Evolutionary conservation across 805 yeast species (phyloP), one percentile per base, ranked within the genome.

Genomic region (Candida boleticola): DNA sequence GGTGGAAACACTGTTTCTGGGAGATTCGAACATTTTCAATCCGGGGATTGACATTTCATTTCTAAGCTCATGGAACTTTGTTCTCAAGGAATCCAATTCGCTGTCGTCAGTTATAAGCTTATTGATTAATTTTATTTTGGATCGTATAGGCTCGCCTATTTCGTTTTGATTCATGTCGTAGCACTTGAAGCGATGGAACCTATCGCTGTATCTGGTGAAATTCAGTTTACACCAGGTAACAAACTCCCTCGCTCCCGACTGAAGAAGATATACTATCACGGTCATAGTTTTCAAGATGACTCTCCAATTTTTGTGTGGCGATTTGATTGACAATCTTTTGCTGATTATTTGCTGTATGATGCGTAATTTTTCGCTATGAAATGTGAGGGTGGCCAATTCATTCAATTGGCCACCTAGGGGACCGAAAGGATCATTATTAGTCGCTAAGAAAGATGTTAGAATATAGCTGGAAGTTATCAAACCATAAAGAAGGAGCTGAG

Each of bases 381-480:
- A 67, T 0, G 85, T 70, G 18, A 77, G 54, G 2, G 64, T 58
- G 0, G 83, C 69, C 2, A 81, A 58, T 38, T 78, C 79, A 43
- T 73, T 73, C 53, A 81, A 61, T 44, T 80, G 75, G 4, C 73
- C 63, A n/a, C 79, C 76, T 5, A 77, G 75, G 0, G 83, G 83
- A 1, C 85, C 82, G 50, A 71, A 63, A 1, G 71, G 64, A 44
- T 79, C 82, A 43, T 68, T 69, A 48, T 71, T 74, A 19, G 83
- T 79, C 6, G 82, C 79, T 55, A 6, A 14, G 10, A 29, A 29
- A 7, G 22, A 31, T 33, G 11, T n/a, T 6, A 37, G 34, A 27
- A 19, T 22, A 4, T 34, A 33, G 18, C 21, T 33, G 31, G 14
- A 29, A 29, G 5, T 5, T 29, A 17, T 18, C 14, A 29, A 16